phyloP scores from a whole-genome alignment of 345 rosid genomes.

The Moricandia arvensis region DNA sequence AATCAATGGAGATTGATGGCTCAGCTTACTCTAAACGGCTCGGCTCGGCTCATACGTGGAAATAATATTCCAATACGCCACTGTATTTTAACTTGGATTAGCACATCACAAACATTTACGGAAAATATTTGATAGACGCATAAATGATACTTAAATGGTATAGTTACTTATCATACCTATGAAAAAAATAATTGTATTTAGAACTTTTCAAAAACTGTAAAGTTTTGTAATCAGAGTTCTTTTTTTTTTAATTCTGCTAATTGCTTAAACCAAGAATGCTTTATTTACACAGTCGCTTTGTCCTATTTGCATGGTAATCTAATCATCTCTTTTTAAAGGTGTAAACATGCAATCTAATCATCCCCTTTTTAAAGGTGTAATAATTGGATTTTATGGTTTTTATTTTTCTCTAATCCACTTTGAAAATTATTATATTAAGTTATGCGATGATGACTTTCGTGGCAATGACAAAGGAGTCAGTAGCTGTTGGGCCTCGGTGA shows the following conservation, averaged over 20 bases:
- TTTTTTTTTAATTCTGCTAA: not conserved
- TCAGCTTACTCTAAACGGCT: conserved; percentile 11
- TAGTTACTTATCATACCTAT: not conserved
- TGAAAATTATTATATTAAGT: not conserved
- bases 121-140: not conserved
- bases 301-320: not conserved
- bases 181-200: not conserved
- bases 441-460: conserved; percentile 20
- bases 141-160: not conserved
- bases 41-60: not conserved
- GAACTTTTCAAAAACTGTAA: not conserved
- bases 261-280: not conserved
- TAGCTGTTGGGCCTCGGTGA: conserved; percentile 24
- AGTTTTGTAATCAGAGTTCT: not conserved
- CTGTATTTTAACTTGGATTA: not conserved
- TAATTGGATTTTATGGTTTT: conserved; percentile 10
- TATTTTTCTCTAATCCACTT: not conserved
- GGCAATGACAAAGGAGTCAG: conserved; percentile 26
- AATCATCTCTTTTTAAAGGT: no score
- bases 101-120: not conserved
- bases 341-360: no score
- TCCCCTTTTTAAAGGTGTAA: conserved; percentile 12
- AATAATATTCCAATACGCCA: not conserved
- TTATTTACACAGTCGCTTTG: not conserved
- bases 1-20: not conserved